Evolutionary conservation across 2,329 filamentous ascomycete genomes (phyloP).

Genomic region (Ciborinia camelliae): DNA sequence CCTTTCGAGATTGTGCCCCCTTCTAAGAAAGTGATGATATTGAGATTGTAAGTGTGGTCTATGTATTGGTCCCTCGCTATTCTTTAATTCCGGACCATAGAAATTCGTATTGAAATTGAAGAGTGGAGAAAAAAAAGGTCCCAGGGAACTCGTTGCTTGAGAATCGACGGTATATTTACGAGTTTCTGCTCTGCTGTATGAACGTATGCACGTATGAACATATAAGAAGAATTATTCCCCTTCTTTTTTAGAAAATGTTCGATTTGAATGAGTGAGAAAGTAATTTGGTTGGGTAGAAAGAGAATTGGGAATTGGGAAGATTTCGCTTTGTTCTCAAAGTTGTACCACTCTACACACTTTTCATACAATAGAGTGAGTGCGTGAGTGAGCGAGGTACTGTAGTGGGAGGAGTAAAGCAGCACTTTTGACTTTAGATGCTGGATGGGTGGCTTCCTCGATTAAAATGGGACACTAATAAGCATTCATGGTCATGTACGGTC

Average conservation of each 20-base stretch:
- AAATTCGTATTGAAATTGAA: constrained; percentile 17
- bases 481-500: background rate
- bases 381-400: background rate
- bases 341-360: background rate
- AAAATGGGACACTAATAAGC: constrained; percentile 1
- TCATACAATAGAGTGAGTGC: background rate
- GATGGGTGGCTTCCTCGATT: background rate
- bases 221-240: background rate
- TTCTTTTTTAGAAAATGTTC: background rate
- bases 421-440: background rate
- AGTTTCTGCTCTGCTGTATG: background rate
- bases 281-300: background rate
- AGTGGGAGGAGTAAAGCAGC: background rate
- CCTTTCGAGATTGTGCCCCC: constrained; percentile 11
- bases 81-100: constrained; percentile 14
- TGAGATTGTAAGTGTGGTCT: background rate
- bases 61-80: constrained; percentile 12
- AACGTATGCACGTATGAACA: background rate
- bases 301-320: background rate
- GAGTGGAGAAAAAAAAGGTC: constrained; percentile 13
- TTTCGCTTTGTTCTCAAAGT: constrained; percentile 10
- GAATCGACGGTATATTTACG: constrained; percentile 3
- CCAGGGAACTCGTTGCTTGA: constrained; percentile 5
- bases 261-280: background rate
- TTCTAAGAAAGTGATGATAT: constrained; percentile 9